Evolutionary conservation across 306 rosid genomes (phyloP), one percentile per base, ranked within the genome.

Genomic region (Vigna trinervia): DNA sequence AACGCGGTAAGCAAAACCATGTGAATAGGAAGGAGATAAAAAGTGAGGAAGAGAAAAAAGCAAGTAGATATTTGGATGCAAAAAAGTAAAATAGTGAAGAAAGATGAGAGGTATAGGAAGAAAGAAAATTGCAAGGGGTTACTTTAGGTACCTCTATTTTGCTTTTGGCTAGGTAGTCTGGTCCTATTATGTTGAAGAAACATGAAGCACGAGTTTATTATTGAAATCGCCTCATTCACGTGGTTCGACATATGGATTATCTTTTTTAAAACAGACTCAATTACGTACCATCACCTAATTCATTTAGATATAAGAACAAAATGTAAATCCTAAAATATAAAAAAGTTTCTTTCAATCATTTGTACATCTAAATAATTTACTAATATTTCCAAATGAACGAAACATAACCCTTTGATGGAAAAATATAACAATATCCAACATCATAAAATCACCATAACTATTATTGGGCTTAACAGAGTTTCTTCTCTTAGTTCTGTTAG

Each of bases 11-110:
- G 71, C 85, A 36, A 73, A 56, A 69, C 76, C 76, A 81, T 81
- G 85, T 81, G 85, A 85, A 78, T 32, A 69, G 30, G 67, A 39
- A 73, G 51, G 17, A 57, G 83, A 81, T 81, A 68, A 69, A 81
- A 85, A 81, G 85, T 47, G 43, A 71, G 71, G 58, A 73, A 45
- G 41, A 36, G 12, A 30, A 36, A 65, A 45, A 47, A 76, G 15
- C 50, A 63, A 60, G 7, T 65, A 41, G 23, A 53, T 53, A 26
- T 52, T 39, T 71, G 19, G 6, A 15, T 26, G 59, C 17, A 32
- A 22, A 60, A 39, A 59, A 39, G 3, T 23, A 69, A 26, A 54
- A 17, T 56, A 56, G 28, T 47, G 6, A 43, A 62, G 8, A 75
- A 22, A 38, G 23, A 22, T 57, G 51, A 54, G 50, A 62, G 19